Evolutionary conservation across 2,329 filamentous ascomycete species (phyloP).

Genomic region (Clonostachys sp.): DNA sequence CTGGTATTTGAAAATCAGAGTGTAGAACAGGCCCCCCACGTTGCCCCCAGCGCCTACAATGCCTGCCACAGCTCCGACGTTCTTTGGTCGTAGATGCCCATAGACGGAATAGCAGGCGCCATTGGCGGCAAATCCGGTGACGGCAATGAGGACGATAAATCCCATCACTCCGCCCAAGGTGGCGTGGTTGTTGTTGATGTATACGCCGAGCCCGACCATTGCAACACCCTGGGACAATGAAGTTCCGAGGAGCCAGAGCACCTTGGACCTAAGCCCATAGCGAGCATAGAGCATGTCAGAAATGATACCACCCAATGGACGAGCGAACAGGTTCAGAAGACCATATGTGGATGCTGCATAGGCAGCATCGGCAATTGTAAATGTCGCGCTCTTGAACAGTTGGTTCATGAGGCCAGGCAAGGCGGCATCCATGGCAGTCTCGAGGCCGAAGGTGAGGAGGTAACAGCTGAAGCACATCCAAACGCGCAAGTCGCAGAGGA

Average conservation of each 20-base stretch:
- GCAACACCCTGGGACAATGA: conserved; percentile 55
- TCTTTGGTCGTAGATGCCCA: conserved; percentile 77
- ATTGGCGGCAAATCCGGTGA: conserved; percentile 83
- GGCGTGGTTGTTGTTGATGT: conserved; percentile 41
- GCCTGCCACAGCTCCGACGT: conserved; percentile 76
- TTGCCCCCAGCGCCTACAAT: conserved; percentile 78
- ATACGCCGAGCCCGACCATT: conserved; percentile 51
- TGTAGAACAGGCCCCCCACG: conserved; percentile 79
- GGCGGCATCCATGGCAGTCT: conserved; percentile 47
- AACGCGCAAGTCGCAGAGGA: background rate
- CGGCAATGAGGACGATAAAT: conserved; percentile 69
- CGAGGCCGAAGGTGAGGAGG: conserved; percentile 46
- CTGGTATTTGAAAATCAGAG: conserved; percentile 44
- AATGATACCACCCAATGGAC: conserved; percentile 60
- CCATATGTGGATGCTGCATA: conserved; percentile 65
- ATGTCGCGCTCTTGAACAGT: conserved; percentile 47
- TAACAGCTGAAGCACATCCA: conserved; percentile 1
- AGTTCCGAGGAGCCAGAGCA: conserved; percentile 26
- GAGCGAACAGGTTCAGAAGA: conserved; percentile 64
- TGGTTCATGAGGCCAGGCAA: conserved; percentile 27
- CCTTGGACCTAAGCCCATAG: conserved; percentile 13
- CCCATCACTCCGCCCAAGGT: conserved; percentile 61
- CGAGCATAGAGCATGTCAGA: conserved; percentile 44
- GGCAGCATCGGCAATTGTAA: conserved; percentile 34
- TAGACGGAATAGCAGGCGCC: conserved; percentile 84